These are phyloP conservation scores for Komagataella kurtzmanii DNA, from an alignment of 805 yeast genomes.

Conservation along the genomic window DNA sequence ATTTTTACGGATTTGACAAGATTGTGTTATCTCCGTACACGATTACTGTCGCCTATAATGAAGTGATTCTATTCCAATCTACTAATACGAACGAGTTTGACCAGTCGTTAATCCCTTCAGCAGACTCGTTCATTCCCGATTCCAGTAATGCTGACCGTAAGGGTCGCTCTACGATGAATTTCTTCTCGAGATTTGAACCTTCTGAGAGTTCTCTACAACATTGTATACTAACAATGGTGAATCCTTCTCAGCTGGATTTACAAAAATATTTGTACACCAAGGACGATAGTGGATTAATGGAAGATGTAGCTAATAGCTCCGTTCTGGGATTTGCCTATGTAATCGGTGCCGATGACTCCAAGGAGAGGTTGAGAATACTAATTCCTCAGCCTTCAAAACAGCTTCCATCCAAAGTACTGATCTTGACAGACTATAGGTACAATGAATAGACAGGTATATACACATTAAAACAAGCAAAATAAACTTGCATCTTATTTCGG, in stretches of 20 bases:
- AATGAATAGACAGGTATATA: constrained; percentile 38
- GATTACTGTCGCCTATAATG: constrained; percentile 54
- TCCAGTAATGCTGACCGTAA: constrained; percentile 1
- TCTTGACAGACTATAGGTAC: constrained; percentile 71
- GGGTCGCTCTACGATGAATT: constrained; percentile 1
- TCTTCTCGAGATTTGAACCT: constrained; percentile 20
- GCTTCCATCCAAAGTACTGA: constrained; percentile 59
- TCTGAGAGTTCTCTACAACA: constrained; percentile 51
- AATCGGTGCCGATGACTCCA: constrained; percentile 48
- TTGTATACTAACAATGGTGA: constrained; percentile 54
- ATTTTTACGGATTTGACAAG: constrained; percentile 69
- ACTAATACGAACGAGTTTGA: constrained; percentile 2
- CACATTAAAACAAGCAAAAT: background rate
- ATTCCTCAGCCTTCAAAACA: constrained; percentile 77
- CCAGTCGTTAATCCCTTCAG: constrained; percentile 1
- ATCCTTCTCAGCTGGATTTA: constrained; percentile 20
- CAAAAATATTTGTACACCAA: constrained; percentile 19
- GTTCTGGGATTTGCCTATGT: constrained; percentile 73
- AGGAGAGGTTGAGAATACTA: constrained; percentile 52
- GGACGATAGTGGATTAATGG: constrained; percentile 26
- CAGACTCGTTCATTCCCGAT: constrained; percentile 3
- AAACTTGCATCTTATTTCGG: background rate
- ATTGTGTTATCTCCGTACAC: constrained; percentile 76
- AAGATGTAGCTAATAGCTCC: constrained; percentile 39
- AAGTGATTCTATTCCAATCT: constrained; percentile 36